These are phyloP conservation scores for Sclerotinia sclerotiorum DNA, from an alignment of 2,329 filamentous ascomycete genomes.

Conservation along the genomic window DNA sequence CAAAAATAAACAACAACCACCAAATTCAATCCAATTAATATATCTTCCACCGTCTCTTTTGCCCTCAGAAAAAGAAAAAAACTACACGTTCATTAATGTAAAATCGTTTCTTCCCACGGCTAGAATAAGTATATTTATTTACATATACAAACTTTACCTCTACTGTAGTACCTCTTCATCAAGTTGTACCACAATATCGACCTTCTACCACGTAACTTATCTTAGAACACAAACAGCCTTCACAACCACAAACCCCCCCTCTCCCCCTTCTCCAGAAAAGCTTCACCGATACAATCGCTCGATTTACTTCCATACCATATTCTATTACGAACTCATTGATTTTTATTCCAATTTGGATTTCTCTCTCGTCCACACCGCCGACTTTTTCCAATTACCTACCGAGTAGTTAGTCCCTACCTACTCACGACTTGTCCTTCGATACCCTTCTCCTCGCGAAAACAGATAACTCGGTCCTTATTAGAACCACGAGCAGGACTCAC, in stretches of 20 bases:
- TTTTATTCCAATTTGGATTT: background rate
- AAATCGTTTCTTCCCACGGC: background rate
- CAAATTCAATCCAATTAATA: background rate
- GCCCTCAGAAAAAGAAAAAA: background rate
- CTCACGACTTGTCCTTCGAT: conserved; percentile 9
- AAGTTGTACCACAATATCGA: background rate
- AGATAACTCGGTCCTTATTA: conserved; percentile 4
- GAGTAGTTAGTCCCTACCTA: background rate
- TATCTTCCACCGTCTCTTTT: conserved; percentile 11
- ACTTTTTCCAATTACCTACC: background rate
- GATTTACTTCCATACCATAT: conserved; percentile 1
- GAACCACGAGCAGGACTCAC: conserved; percentile 16
- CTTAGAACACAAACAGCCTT: conserved; percentile 10
- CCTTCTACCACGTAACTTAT: conserved; percentile 12
- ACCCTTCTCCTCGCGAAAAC: conserved; percentile 7
- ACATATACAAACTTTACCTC: background rate
- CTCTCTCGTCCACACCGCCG: conserved; percentile 7
- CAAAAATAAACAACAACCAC: background rate
- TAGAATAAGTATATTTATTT: background rate
- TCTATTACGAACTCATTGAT: background rate
- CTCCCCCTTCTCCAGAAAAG: background rate
- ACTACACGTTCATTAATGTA: conserved; percentile 5
- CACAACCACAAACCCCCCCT: background rate
- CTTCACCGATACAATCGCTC: conserved; percentile 8
- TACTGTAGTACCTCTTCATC: background rate